Evolutionary conservation across 495 filamentous ascomycete genomes (phyloP).

Genomic region (Cryomyces minteri): DNA sequence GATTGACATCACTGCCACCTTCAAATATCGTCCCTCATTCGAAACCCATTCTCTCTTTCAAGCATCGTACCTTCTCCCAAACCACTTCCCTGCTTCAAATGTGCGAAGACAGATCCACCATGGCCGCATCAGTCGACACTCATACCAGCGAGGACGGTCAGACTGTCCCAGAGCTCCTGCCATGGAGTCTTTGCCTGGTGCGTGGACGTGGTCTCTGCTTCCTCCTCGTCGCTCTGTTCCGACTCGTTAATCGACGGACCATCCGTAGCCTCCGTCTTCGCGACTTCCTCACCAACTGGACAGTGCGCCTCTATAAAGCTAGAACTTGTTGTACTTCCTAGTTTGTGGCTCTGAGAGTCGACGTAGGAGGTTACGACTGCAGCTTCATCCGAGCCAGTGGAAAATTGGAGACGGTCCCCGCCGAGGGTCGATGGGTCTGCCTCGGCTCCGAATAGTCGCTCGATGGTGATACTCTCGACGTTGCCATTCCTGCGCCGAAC

Average conservation of each 20-base stretch:
- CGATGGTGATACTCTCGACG: not conserved
- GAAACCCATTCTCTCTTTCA: too few species aligned
- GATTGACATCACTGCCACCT: too few species aligned
- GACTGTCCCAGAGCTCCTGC: slow-evolving; percentile 10
- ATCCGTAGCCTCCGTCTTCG: not conserved
- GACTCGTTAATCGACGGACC: not conserved
- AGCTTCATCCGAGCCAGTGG: not conserved
- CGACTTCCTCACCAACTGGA: not conserved
- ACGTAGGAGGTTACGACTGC: not conserved
- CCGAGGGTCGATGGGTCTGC: not conserved
- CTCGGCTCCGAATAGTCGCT: not conserved
- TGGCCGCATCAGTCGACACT: not conserved
- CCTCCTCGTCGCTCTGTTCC: not conserved
- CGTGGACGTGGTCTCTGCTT: not conserved
- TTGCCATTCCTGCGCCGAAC: not conserved
- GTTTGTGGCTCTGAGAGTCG: not conserved
- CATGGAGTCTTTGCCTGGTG: slow-evolving; percentile 6
- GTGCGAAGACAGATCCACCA: too few species aligned
- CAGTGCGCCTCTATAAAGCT: not conserved
- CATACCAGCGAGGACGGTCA: slow-evolving; percentile 9
- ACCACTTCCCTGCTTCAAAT: too few species aligned
- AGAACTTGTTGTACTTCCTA: slow-evolving; percentile 1
- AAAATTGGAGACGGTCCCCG: too few species aligned
- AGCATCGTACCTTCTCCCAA: too few species aligned
- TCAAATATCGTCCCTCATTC: too few species aligned